Conservation (phyloP, 2,329 filamentous ascomycete species). For the Aspergillus sp. region DNA sequence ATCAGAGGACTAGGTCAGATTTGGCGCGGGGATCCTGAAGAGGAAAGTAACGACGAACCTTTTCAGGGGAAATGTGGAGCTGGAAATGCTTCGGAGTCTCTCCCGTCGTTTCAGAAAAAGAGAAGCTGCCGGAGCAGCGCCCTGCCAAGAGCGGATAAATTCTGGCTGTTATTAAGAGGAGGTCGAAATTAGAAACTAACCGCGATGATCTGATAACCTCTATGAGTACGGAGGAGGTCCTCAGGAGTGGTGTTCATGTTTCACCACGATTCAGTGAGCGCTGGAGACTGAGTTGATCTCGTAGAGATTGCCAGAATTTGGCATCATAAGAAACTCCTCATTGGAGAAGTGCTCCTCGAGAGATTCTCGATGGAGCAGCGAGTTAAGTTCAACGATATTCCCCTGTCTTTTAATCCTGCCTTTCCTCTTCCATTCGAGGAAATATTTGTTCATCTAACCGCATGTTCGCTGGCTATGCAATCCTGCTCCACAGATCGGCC, state of each 20-base stretch:
- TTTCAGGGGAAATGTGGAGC: not conserved
- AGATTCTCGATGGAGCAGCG: no score
- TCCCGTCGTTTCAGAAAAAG: not conserved
- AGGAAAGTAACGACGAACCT: not conserved
- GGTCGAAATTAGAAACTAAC: not conserved
- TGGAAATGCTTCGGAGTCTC: not conserved
- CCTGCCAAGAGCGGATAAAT: not conserved
- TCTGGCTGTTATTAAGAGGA: not conserved
- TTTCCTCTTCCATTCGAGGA: not conserved
- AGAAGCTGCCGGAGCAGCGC: not conserved
- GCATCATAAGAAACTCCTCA: no score
- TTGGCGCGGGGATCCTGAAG: not conserved
- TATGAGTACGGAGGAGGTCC: not conserved
- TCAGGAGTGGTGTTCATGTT: no score
- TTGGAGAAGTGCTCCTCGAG: no score
- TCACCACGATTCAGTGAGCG: no score
- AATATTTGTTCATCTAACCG: slow-evolving; percentile 17
- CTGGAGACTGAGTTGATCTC: no score
- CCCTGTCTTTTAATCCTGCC: no score
- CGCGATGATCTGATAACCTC: not conserved
- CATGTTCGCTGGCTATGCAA: slow-evolving; percentile 26
- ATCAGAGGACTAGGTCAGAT: not conserved
- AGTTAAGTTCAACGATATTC: no score
- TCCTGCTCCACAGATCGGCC: no score
- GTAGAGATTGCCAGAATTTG: no score